Conservation (phyloP, 306 rosid species). For the Cicer yamashitae region DNA sequence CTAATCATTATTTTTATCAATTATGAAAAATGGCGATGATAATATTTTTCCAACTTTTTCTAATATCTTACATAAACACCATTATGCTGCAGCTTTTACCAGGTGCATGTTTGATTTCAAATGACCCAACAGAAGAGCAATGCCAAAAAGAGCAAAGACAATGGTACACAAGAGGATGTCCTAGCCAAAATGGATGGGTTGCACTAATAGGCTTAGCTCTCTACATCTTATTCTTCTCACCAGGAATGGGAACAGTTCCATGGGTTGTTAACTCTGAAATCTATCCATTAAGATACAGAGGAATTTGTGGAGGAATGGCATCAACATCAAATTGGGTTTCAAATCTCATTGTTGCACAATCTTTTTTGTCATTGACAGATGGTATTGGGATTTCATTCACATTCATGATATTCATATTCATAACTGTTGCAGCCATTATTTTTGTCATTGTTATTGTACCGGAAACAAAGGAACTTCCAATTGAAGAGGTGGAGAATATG, state of each 20-base stretch:
- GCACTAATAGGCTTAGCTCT: slow-evolving; percentile 57
- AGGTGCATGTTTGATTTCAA: slow-evolving; percentile 66
- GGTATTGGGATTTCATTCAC: slow-evolving; percentile 64
- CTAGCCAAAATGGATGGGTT: slow-evolving; percentile 61
- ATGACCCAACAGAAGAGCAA: slow-evolving; percentile 41
- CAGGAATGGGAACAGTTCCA: slow-evolving; percentile 76
- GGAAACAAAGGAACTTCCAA: slow-evolving; percentile 69
- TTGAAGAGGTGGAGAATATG: slow-evolving; percentile 70
- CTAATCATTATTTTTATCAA: too few relatives aligned
- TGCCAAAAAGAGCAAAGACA: slow-evolving; percentile 46
- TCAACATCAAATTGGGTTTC: slow-evolving; percentile 68
- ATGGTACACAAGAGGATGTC: slow-evolving; percentile 74
- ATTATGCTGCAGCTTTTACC: slow-evolving; percentile 54
- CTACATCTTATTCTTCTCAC: slow-evolving; percentile 68
- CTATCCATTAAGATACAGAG: slow-evolving; percentile 64
- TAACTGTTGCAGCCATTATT: slow-evolving; percentile 54
- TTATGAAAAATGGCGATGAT: too few relatives aligned
- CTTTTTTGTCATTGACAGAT: slow-evolving; percentile 57
- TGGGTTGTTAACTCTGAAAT: slow-evolving; percentile 82
- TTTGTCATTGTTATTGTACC: slow-evolving; percentile 64
- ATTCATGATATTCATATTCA: slow-evolving; percentile 58
- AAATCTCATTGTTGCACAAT: slow-evolving; percentile 65
- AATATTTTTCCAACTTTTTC: too few relatives aligned
- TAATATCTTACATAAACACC: neutral
- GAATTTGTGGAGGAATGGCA: slow-evolving; percentile 74